phyloP scores from a whole-genome alignment of 164 flowering plant genomes.

The Paratinospora sagittata region DNA sequence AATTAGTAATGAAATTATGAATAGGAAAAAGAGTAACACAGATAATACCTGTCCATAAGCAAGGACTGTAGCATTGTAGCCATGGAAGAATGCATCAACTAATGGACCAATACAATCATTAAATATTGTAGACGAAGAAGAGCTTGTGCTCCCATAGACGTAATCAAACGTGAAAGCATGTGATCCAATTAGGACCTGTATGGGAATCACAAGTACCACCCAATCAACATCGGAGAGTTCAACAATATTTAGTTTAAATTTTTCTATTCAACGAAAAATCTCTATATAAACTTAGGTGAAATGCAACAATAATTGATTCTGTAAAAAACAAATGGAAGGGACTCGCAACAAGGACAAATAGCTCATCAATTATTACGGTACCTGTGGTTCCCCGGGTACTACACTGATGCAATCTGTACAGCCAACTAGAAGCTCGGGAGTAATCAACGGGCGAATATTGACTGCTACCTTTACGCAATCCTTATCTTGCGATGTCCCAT shows the following conservation, averaged over 20 bases:
- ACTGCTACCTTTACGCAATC: slow-evolving; percentile 76
- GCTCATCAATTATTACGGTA: slow-evolving; percentile 7
- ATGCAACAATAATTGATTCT: not conserved
- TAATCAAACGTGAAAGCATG: slow-evolving; percentile 84
- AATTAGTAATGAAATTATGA: not conserved
- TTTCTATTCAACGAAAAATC: not conserved
- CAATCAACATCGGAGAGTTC: not conserved
- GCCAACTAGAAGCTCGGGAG: slow-evolving; percentile 66
- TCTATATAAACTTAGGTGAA: not conserved
- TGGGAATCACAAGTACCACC: not conserved
- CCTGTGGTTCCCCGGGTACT: slow-evolving; percentile 85
- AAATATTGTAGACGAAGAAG: slow-evolving; percentile 38
- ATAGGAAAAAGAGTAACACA: not conserved
- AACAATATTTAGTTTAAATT: not conserved
- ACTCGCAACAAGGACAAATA: not conserved
- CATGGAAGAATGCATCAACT: slow-evolving; percentile 75
- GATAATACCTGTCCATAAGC: slow-evolving; percentile 91
- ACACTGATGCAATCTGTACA: slow-evolving; percentile 77
- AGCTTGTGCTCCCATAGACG: slow-evolving; percentile 56
- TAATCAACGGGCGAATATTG: slow-evolving; percentile 73
- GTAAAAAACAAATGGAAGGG: not conserved
- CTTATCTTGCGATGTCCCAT: not conserved
- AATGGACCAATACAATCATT: slow-evolving; percentile 78
- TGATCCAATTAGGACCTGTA: slow-evolving; percentile 85
- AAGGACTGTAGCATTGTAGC: slow-evolving; percentile 92